Base-by-base conservation (phyloP, 495 filamentous ascomycete species). In the Parathielavia appendiculata region DNA sequence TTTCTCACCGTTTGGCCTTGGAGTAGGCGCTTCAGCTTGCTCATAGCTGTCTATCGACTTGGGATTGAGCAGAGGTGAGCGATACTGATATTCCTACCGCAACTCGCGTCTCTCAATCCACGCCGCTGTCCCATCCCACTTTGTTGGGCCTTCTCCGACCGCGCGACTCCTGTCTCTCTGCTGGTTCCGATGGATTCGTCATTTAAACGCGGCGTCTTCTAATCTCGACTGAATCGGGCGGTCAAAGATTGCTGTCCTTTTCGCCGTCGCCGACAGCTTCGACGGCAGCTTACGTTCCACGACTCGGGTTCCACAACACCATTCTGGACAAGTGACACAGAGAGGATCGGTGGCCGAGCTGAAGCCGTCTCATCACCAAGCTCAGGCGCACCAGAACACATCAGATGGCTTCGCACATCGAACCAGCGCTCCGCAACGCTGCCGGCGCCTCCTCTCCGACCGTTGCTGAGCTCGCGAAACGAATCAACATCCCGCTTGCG, bases 401-500 rank as follows among this genome's bases (percentile, higher is more conserved):
- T 19, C 20, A 54, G 30, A 74, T 72, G 71, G 66, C 66, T 57
- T 67, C 68, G 54, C 57, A 65, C 11, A 30, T 56, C 9, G 44
- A 59, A 51, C 57, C 63, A 26, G 60, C 56, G 55, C 52, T 69
- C 11, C 61, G 56, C 34, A 53, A 61, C 54, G 62, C 56, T 14
- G 54, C 62, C 30, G 62, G 61, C 34, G 56, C 51, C 35, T 60
- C 68, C 22, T 63, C 70, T 32, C 64, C 62, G 45, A 63, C 67
- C 5, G 20, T 73, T 23, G 65, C 63, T 23, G 64, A 69, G 19
- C 81, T 95, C 54, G 78, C 76, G 56, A 88, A 88, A 76, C 83
- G 91, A 32, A 87, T 95, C 65, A 74, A 82, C 63, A 87, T 95
- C 60, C 85, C 86, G 5, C 76, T 86, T 63, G 86, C 79, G 56